These are phyloP conservation scores for Solanum tarapatanum DNA, from an alignment of 257 asterid genomes.

Conservation along the genomic window DNA sequence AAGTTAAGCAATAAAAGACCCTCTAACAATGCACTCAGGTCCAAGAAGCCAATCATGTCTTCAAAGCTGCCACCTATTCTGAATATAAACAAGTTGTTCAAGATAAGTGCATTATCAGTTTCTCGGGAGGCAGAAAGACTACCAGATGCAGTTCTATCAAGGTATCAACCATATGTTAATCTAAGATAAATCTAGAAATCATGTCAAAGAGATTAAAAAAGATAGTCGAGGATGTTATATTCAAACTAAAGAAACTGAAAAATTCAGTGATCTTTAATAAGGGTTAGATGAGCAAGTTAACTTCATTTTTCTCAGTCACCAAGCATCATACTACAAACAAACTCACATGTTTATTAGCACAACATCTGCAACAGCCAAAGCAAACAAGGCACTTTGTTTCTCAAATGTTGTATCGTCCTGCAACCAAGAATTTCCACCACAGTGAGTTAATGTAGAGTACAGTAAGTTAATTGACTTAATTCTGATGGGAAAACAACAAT, in stretches of 20 bases:
- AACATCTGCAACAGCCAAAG: conserved; percentile 38
- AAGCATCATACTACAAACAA: conserved; percentile 3
- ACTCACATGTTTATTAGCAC: conserved; percentile 52
- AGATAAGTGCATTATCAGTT: neutral
- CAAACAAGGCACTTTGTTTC: conserved; percentile 47
- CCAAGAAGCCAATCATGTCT: neutral
- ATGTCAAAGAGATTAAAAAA: neutral
- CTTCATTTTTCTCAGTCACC: neutral
- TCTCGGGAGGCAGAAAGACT: neutral
- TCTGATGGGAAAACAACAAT: neutral
- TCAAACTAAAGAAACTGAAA: neutral
- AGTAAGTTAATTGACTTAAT: neutral
- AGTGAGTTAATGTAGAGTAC: neutral
- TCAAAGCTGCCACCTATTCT: neutral
- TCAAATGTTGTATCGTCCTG: conserved; percentile 51
- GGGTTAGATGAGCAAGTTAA: neutral
- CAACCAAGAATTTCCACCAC: conserved; percentile 3
- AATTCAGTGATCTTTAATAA: neutral
- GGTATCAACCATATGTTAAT: neutral
- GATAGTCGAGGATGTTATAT: neutral
- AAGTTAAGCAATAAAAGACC: neutral
- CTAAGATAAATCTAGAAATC: neutral
- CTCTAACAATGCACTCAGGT: neutral
- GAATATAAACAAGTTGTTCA: neutral
- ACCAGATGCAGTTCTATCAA: neutral